A percentile compares a stretch with the other conserved stretches of the same genome.
These are phyloP conservation scores for Rhinocladiella similis DNA, from an alignment of 2,329 filamentous ascomycete species.

Conservation along the genomic window DNA sequence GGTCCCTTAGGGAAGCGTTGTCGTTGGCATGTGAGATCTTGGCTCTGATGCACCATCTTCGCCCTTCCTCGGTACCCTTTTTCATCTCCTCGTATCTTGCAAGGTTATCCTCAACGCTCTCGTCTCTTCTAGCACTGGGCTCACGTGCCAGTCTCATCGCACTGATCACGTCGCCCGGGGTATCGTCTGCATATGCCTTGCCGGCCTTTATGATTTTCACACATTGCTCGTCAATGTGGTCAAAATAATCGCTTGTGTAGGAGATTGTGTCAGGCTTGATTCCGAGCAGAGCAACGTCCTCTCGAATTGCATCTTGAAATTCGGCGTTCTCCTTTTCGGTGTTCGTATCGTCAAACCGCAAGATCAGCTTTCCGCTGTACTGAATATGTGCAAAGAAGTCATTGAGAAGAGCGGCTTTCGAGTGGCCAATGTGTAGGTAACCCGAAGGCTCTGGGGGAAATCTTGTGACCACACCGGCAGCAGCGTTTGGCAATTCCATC, in stretches of 20 bases:
- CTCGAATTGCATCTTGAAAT: slow-evolving; percentile 88
- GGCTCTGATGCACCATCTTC: slow-evolving; percentile 87
- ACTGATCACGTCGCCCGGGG: slow-evolving; percentile 83
- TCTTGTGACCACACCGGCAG: slow-evolving; percentile 36
- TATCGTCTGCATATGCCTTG: slow-evolving; percentile 92
- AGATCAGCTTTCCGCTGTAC: slow-evolving; percentile 70
- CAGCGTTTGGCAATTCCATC: slow-evolving; percentile 34
- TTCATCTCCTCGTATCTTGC: slow-evolving; percentile 93
- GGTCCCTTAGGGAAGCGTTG: slow-evolving; percentile 95
- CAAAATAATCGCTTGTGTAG: slow-evolving; percentile 95
- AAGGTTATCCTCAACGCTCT: slow-evolving; percentile 78
- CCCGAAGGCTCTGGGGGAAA: slow-evolving; percentile 40
- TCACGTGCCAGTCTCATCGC: slow-evolving; percentile 81
- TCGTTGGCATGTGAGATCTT: slow-evolving; percentile 90
- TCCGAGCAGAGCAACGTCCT: slow-evolving; percentile 88
- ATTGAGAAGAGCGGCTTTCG: slow-evolving; percentile 35
- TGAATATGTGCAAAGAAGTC: slow-evolving; percentile 36
- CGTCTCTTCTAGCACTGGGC: slow-evolving; percentile 76
- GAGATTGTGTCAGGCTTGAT: slow-evolving; percentile 84
- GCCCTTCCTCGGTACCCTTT: slow-evolving; percentile 73
- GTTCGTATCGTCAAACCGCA: slow-evolving; percentile 97
- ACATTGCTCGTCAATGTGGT: slow-evolving; percentile 83
- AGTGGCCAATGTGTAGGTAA: slow-evolving; percentile 38
- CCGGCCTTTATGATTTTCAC: slow-evolving; percentile 82
- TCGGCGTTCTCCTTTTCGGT: slow-evolving; percentile 96